Base-by-base conservation (phyloP, 2,329 filamentous ascomycete genomes). In the Nigrospora oryzae region DNA sequence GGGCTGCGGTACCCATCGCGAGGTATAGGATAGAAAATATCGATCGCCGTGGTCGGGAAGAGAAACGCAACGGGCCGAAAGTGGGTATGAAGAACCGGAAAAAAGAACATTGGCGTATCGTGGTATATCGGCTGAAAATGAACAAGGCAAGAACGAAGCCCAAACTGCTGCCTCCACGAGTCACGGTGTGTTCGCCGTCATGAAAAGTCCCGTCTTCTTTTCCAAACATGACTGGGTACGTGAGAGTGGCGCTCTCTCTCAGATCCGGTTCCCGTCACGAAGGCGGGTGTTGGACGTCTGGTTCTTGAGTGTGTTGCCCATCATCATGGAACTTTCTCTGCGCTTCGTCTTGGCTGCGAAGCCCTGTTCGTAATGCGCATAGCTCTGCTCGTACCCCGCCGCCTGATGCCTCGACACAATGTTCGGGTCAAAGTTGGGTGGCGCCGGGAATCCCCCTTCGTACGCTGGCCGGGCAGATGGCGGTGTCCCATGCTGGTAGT, bases 241-340 rank as follows among this genome's bases (percentile, higher is more conserved):
- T 28, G 23, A 28, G 23, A 28, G 5, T 7, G 23, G 23, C 5
- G 23, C 23, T 7, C 23, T 28, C 23, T 7, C 2, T 57, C 49
- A 61, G 54, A 62, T 55, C 52, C 67, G 69, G n/a, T 68, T 68
- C 57, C 78, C 74, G 49, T 79, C 75, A 34, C 74, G 67, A 32
- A 79, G 63, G 11, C 74, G 74, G 51, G 73, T 77, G 55, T 70
- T 74, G 0, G 72, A 74, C 35, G 63, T 63, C 51, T 77, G 74
- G 16, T 71, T 67, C 43, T 67, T 73, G 31, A 77, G 59, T 23
- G 69, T 67, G 51, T 73, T 66, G 16, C 66, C 65, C 57, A 73
- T 70, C 48, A 81, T 77, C 60, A 83, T 77, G 38, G 70, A 67
- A 54, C 81, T 84, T 61, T 84, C 79, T 41, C 80, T 72, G 40